A percentile compares a stretch with the other conserved stretches of the same genome.
These are phyloP conservation scores for Paratinospora sagittata DNA, from an alignment of 164 flowering plant genomes.

Conservation along the genomic window DNA sequence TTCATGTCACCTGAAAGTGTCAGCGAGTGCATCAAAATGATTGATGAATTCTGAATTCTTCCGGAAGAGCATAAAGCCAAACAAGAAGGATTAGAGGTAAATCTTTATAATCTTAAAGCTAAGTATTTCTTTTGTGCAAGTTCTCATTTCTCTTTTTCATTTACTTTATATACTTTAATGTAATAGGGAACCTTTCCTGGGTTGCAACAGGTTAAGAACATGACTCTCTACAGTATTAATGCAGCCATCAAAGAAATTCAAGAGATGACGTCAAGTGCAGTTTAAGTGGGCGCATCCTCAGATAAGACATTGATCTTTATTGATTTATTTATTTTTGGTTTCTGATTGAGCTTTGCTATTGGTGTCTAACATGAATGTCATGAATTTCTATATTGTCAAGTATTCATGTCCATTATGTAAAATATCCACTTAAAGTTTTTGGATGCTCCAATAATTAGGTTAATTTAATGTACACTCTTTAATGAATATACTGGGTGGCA, in stretches of 20 bases:
- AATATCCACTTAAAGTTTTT: too few relatives aligned
- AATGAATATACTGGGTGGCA: too few relatives aligned
- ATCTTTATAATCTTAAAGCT: neutral
- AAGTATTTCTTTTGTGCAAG: too few relatives aligned
- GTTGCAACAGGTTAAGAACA: conserved; percentile 36
- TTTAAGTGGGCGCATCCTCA: conserved; percentile 14
- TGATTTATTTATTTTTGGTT: neutral
- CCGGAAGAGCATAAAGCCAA: conserved; percentile 53
- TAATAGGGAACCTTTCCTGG: too few relatives aligned
- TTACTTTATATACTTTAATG: too few relatives aligned
- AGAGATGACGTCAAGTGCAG: conserved; percentile 17
- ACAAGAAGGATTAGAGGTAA: conserved; percentile 47
- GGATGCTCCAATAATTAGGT: too few relatives aligned
- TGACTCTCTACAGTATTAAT: conserved; percentile 31
- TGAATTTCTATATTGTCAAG: neutral
- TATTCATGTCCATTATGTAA: too few relatives aligned
- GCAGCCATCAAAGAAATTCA: conserved; percentile 36
- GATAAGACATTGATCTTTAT: neutral
- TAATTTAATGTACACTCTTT: too few relatives aligned
- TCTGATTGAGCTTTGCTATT: neutral
- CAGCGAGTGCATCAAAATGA: conserved; percentile 42
- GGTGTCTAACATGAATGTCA: too few relatives aligned
- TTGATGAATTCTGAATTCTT: conserved; percentile 52
- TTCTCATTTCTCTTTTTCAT: too few relatives aligned
- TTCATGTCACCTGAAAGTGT: conserved; percentile 78